These are phyloP conservation scores for Taiwanofungus camphoratus DNA, from an alignment of 1,284 basidiomycete species.

Conservation along the genomic window DNA sequence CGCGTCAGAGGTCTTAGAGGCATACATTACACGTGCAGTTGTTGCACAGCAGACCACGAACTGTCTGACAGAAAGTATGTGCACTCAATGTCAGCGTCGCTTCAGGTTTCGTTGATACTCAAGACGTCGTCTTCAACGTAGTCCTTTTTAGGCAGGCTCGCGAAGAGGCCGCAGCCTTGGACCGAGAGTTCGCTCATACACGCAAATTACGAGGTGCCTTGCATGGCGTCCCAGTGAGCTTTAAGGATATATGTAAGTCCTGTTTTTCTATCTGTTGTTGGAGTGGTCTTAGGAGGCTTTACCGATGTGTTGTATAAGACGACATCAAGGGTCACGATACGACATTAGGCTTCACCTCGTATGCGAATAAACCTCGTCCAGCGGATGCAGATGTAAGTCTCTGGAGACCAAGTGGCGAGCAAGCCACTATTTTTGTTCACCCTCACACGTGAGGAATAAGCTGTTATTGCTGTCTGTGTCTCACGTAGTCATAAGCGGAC, in stretches of 20 bases:
- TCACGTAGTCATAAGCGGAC: no score
- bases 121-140: constrained; percentile 23
- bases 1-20: constrained; percentile 63
- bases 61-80: constrained; percentile 70
- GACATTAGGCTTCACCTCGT: constrained; percentile 69
- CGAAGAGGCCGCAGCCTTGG: constrained; percentile 56
- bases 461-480: no score
- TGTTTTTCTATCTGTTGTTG: background rate
- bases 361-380: constrained; percentile 53
- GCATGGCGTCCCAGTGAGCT: constrained; percentile 77
- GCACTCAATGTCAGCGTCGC: background rate
- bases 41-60: constrained; percentile 66
- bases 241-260: constrained; percentile 62
- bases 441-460: no score
- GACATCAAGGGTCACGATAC: constrained; percentile 64
- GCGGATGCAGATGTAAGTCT: constrained; percentile 53
- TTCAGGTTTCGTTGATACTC: background rate
- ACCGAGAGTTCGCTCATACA: constrained; percentile 58
- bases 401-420: background rate
- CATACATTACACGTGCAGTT: constrained; percentile 65
- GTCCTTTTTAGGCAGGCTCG: constrained; percentile 69
- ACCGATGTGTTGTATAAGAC: constrained; percentile 20
- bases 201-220: constrained; percentile 62
- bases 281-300: constrained; percentile 5
- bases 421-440: no score